Conservation (phyloP, 2,329 filamentous ascomycete genomes). For the Pseudogymnoascus sp. region DNA sequence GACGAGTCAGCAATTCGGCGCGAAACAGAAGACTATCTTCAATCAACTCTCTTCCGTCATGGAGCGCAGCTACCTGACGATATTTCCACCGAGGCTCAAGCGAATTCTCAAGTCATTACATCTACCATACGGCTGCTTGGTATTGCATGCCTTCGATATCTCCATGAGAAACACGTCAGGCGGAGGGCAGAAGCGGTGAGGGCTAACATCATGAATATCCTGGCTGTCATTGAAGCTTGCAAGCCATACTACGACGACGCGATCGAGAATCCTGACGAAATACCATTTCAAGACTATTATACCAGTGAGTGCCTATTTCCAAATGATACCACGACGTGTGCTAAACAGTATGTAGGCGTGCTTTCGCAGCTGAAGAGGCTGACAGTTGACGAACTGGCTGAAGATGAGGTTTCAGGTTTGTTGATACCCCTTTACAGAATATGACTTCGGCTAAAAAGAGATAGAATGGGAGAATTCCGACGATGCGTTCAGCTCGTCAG, state of each 20-base stretch:
- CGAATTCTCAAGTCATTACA: slow-evolving; percentile 18
- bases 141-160: slow-evolving; percentile 27
- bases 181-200: slow-evolving; percentile 26
- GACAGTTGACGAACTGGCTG: slow-evolving; percentile 31
- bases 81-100: slow-evolving; percentile 22
- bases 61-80: not conserved
- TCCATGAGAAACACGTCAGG: slow-evolving; percentile 27
- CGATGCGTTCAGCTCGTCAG: slow-evolving; percentile 34
- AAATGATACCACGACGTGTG: not conserved
- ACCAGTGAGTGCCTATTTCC: slow-evolving; percentile 22
- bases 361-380: slow-evolving; percentile 26
- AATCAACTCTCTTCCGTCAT: slow-evolving; percentile 36
- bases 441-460: slow-evolving; percentile 12
- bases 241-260: slow-evolving; percentile 23
- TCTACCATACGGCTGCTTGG: slow-evolving; percentile 23
- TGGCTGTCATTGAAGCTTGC: slow-evolving; percentile 24
- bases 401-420: slow-evolving; percentile 35
- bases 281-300: slow-evolving; percentile 14
- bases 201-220: slow-evolving; percentile 24
- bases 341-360: slow-evolving; percentile 24
- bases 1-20: slow-evolving; percentile 40
- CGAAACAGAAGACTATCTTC: slow-evolving; percentile 39
- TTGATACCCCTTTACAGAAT: not conserved
- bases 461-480: slow-evolving; percentile 32
- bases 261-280: slow-evolving; percentile 19